Base-by-base conservation (phyloP, 2,329 filamentous ascomycete genomes). In the Penicillium freii region DNA sequence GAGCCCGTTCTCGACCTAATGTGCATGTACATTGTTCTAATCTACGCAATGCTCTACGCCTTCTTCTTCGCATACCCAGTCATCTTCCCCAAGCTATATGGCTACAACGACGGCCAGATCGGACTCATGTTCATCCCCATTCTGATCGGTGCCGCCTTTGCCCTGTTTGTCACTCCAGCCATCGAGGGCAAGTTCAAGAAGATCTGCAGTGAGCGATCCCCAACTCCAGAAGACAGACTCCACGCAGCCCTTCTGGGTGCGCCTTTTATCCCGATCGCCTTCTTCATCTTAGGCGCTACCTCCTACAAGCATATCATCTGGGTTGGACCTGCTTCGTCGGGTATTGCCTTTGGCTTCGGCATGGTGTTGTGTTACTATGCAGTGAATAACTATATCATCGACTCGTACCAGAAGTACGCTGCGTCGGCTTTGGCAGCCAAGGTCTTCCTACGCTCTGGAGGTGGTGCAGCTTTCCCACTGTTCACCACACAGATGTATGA, bases 281-380 rank as follows among this genome's bases (percentile, higher is more conserved):
- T 86, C 2, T 87, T 86, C 73, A 82, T 86, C 54, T 85, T 86
- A 62, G 84, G 82, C 0, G 86, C 83, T 78, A 82, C 82, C 0
- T 88, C 86, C 0, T 90, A 87, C 73, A 67, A 68, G n/a, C 60
- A 74, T 8, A 75, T 81, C 8, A 79, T 74, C 46, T 85, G 83
- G 82, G 78, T 84, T 29, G 79, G 74, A 0, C 82, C 84, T 0
- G 77, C 80, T 21, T 77, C 85, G 11, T 84, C 82, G 0, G 88
- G 87, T 10, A 82, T 87, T 67, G 81, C 84, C 7, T 85, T 91
- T 47, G 87, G 87, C n/a, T 90, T 90, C 66, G 88, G 88, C 59
- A 90, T 91, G 80, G 89, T 91, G 70, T 89, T 91, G 77, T 80
- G 90, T 25, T 91, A 90, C 80, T 90, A 90, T 75, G 79, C 86